Evolutionary conservation across 192 early-diverging fungal species (phyloP).

Genomic region (Backusella westeae): DNA sequence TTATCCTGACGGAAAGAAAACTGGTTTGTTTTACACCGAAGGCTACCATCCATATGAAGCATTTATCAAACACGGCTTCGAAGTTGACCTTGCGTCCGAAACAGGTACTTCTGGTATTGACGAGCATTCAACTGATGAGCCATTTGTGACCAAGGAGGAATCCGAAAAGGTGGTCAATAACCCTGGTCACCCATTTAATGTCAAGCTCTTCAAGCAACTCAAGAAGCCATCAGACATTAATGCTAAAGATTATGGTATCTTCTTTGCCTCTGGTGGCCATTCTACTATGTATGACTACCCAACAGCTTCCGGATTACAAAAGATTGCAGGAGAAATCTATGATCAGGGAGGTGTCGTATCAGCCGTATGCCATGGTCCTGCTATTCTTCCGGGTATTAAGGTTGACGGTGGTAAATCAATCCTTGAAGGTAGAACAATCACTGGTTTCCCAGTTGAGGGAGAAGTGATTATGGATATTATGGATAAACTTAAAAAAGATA

Average conservation of each 20-base stretch:
- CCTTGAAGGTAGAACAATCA: slow-evolving; percentile 62
- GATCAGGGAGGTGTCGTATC: slow-evolving; percentile 50
- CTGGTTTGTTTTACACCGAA: slow-evolving; percentile 55
- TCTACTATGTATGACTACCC: slow-evolving; percentile 55
- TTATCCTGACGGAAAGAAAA: slow-evolving; percentile 49
- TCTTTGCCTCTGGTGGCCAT: slow-evolving; percentile 55
- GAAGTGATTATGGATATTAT: slow-evolving; percentile 51
- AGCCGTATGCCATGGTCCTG: slow-evolving; percentile 67
- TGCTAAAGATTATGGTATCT: slow-evolving; percentile 46
- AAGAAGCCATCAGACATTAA: slow-evolving; percentile 47
- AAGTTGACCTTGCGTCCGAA: slow-evolving; percentile 52
- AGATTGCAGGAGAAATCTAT: slow-evolving; percentile 52
- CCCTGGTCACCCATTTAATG: slow-evolving; percentile 38
- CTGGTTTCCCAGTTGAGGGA: slow-evolving; percentile 71
- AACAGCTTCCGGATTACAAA: slow-evolving; percentile 39
- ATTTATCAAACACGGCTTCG: slow-evolving; percentile 43
- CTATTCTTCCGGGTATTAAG: slow-evolving; percentile 61
- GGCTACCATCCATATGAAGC: slow-evolving; percentile 50
- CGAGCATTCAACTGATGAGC: slow-evolving; percentile 45
- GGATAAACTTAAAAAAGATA: slow-evolving; percentile 34
- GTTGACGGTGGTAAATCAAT: slow-evolving; percentile 57
- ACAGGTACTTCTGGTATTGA: slow-evolving; percentile 52
- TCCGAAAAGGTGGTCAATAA: slow-evolving; percentile 40
- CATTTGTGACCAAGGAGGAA: slow-evolving; percentile 38
- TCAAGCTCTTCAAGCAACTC: slow-evolving; percentile 38